Conservation (phyloP, 116 monocot genomes). For the Dioscorea cayenensis region DNA sequence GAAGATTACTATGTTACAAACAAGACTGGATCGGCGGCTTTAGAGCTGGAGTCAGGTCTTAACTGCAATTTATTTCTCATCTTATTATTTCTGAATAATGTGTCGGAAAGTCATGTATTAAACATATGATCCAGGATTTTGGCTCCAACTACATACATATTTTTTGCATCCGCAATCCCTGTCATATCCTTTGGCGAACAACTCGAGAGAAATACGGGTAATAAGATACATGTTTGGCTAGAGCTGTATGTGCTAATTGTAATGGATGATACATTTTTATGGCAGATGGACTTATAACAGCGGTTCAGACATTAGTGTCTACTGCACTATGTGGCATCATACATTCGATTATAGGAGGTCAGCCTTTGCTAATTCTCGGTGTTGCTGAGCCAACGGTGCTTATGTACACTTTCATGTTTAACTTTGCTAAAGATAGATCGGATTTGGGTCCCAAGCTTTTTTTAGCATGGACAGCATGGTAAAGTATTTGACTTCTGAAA, state of each 20-base stretch:
- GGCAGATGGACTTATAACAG: slow-evolving; percentile 58
- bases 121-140: slow-evolving; percentile 43
- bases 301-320: slow-evolving; percentile 72
- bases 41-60: slow-evolving; percentile 57
- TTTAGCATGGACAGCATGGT: slow-evolving; percentile 77
- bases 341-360: slow-evolving; percentile 67
- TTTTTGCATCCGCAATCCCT: slow-evolving; percentile 76
- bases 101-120: neutral
- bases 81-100: neutral
- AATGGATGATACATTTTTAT: neutral
- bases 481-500: slow-evolving; percentile 1
- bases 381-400: slow-evolving; percentile 80
- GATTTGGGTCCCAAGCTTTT: slow-evolving; percentile 58
- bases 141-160: slow-evolving; percentile 77
- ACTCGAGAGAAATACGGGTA: slow-evolving; percentile 66
- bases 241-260: neutral
- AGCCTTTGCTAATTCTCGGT: slow-evolving; percentile 66
- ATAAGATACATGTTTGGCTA: neutral
- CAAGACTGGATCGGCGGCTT: slow-evolving; percentile 73
- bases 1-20: slow-evolving; percentile 61
- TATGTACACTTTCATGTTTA: slow-evolving; percentile 85
- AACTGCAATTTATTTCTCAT: neutral
- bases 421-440: slow-evolving; percentile 54
- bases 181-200: slow-evolving; percentile 84
- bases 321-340: slow-evolving; percentile 65